Conservation (phyloP, 139 green algal genomes). For the Nannochloris sp. region DNA sequence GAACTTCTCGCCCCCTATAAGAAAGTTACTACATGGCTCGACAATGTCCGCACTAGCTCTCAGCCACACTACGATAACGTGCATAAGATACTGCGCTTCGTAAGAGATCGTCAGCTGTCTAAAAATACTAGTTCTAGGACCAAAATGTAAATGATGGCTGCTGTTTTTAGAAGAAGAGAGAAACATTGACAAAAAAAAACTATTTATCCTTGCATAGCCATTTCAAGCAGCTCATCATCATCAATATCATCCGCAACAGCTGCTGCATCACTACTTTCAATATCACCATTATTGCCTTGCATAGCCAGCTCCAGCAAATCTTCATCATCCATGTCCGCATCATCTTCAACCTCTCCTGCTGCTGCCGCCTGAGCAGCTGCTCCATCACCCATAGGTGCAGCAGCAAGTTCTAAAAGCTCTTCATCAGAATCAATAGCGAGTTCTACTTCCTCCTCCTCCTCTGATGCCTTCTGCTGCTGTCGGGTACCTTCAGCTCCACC, state of each 20-base stretch:
- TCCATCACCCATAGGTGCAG: background rate
- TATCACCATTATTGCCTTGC: background rate
- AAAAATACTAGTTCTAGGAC: no score
- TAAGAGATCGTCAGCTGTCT: conserved; percentile 3
- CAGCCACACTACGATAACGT: conserved; percentile 16
- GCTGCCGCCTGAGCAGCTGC: background rate
- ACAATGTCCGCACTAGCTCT: background rate
- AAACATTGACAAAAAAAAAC: no score
- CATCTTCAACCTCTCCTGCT: background rate
- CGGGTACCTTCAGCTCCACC: background rate
- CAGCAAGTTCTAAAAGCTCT: background rate
- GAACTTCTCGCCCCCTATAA: conserved; percentile 11
- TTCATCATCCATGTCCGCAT: background rate
- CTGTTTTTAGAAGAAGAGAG: no score
- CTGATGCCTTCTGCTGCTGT: no score
- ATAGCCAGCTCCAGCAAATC: conserved; percentile 7
- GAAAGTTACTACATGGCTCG: conserved; percentile 6
- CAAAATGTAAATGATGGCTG: no score
- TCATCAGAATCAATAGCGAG: background rate
- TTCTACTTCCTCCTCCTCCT: background rate
- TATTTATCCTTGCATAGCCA: conserved; percentile 10
- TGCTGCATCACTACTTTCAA: background rate
- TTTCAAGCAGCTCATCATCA: conserved; percentile 23
- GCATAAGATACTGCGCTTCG: conserved; percentile 15
- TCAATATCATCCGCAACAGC: background rate